Evolutionary conservation across 1,139 yeast genomes (phyloP).

Genomic region (Spathaspora sp.): DNA sequence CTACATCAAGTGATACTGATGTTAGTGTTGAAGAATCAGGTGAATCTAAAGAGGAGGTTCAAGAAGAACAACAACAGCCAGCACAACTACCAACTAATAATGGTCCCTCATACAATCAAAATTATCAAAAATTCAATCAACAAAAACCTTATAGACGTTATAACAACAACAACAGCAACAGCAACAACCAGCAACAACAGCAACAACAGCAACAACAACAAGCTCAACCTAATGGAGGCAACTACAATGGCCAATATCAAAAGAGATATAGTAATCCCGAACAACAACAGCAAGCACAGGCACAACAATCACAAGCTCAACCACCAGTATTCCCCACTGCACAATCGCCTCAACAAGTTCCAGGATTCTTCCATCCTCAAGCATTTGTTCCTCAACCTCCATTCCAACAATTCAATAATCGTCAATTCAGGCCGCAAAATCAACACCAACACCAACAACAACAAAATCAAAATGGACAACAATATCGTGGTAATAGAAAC

Average conservation of each 20-base stretch:
- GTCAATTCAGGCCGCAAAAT: conserved; percentile 24
- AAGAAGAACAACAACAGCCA: conserved; percentile 1
- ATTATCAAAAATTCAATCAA: conserved; percentile 9
- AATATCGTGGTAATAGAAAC: not conserved
- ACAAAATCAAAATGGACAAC: conserved; percentile 9
- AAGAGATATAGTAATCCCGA: conserved; percentile 14
- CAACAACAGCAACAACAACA: conserved; percentile 5
- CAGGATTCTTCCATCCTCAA: conserved; percentile 28
- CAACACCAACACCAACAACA: conserved; percentile 6
- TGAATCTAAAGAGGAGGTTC: conserved; percentile 8
- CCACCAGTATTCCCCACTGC: conserved; percentile 14
- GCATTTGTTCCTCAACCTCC: conserved; percentile 23
- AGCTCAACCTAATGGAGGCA: conserved; percentile 9
- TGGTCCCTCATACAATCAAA: conserved; percentile 2
- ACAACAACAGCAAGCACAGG: conserved; percentile 15
- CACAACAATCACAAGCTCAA: conserved; percentile 11
- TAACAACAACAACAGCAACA: conserved; percentile 8
- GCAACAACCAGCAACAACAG: not conserved
- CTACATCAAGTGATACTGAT: conserved; percentile 2
- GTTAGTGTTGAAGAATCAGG: conserved; percentile 3
- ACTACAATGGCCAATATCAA: conserved; percentile 16
- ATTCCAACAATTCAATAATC: conserved; percentile 19
- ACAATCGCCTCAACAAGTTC: conserved; percentile 7
- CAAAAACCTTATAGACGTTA: conserved; percentile 19
- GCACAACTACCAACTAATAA: not conserved